phyloP scores from a whole-genome alignment of 768 basidiomycete species.

The Suillus hirtellus region DNA sequence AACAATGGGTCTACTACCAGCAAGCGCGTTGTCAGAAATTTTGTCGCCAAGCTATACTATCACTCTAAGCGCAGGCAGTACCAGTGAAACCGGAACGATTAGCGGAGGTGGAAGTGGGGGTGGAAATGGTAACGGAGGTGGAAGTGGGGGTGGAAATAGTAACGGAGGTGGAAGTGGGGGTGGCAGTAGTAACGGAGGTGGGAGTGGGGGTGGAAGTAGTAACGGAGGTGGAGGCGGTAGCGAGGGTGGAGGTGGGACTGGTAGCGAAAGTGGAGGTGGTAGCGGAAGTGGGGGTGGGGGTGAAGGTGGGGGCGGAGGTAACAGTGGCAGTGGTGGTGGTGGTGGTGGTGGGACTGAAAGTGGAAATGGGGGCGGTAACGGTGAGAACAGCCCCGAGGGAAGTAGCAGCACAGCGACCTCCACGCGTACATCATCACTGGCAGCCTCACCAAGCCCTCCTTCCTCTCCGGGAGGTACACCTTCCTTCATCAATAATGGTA shows the following conservation, averaged over 20 bases:
- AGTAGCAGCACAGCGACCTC: background rate
- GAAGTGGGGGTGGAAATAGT: background rate
- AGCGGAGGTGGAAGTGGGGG: slow-evolving; percentile 2
- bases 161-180: background rate
- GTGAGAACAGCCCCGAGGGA: background rate
- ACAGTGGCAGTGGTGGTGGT: too few species aligned
- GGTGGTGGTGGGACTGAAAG: background rate
- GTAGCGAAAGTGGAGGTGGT: too few species aligned
- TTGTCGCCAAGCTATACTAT: slow-evolving; percentile 9
- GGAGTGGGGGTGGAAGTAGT: too few species aligned
- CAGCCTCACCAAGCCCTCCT: slow-evolving; percentile 5
- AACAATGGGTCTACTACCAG: slow-evolving; percentile 6
- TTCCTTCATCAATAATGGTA: background rate
- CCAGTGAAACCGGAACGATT: background rate
- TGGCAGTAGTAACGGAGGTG: too few species aligned
- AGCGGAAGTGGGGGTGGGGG: too few species aligned
- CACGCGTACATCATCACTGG: background rate
- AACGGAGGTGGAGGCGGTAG: too few species aligned
- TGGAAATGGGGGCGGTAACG: background rate
- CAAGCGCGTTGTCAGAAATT: slow-evolving; percentile 1
- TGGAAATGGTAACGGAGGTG: background rate
- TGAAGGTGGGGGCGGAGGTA: too few species aligned
- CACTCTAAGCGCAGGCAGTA: slow-evolving; percentile 10
- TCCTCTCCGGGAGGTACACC: background rate
- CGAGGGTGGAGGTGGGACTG: too few species aligned